These are phyloP conservation scores for Capronia epimyces DNA, from an alignment of 2,329 filamentous ascomycete genomes.

Conservation along the genomic window DNA sequence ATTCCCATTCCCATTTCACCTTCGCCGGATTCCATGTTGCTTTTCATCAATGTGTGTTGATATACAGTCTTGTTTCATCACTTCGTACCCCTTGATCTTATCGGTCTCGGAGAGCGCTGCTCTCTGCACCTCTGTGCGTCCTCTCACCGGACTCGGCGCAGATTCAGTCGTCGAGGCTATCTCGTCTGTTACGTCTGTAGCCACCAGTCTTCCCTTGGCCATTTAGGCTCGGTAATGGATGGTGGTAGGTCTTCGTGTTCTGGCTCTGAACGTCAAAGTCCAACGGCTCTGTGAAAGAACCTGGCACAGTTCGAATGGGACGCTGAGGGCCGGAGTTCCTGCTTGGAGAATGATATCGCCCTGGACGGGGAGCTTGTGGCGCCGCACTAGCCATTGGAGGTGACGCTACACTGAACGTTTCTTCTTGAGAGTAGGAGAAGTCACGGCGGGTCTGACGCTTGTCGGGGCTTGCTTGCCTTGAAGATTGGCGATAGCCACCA, in stretches of 20 bases:
- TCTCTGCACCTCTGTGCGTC: not conserved
- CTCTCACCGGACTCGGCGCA: not conserved
- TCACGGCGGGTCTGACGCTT: conserved; percentile 26
- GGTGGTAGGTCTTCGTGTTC: conserved; percentile 50
- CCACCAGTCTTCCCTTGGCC: conserved; percentile 23
- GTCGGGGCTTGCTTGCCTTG: conserved; percentile 20
- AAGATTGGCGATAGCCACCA: conserved; percentile 3
- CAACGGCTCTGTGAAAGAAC: conserved; percentile 41
- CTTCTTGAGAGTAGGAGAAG: conserved; percentile 27
- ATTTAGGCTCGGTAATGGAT: conserved; percentile 50
- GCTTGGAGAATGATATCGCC: conserved; percentile 18
- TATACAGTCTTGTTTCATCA: conserved; percentile 6
- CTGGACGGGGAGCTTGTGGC: conserved; percentile 15
- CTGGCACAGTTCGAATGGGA: conserved; percentile 31
- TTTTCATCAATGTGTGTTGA: not conserved
- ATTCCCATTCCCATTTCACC: no score
- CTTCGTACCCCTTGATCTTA: not conserved
- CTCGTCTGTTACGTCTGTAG: conserved; percentile 24
- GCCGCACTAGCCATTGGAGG: conserved; percentile 14
- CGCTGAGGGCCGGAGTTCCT: conserved; percentile 19
- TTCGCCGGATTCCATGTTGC: not conserved
- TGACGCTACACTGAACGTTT: conserved; percentile 18
- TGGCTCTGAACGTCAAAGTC: conserved; percentile 40
- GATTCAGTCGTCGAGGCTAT: conserved; percentile 26
- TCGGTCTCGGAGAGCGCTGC: not conserved